Evolutionary conservation across 768 basidiomycete species (phyloP), one percentile per base, ranked within the genome.

Genomic region (Trametes coccinea): DNA sequence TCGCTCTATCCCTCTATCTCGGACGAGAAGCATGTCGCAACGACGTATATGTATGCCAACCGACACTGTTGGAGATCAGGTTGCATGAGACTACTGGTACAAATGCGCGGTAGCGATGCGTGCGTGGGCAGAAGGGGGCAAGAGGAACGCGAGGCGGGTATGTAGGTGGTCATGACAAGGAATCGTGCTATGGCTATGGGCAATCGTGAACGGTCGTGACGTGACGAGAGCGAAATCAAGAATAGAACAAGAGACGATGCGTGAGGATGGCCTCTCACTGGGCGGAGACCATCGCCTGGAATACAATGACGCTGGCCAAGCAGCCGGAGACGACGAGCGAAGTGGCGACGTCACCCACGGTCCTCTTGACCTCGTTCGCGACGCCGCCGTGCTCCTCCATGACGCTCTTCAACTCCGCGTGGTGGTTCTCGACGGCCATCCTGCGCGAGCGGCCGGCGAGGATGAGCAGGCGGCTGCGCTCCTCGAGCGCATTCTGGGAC

Each of bases 301-400:
- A 69, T 1, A 93, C 89, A 39, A 92, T 75, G 43, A 92, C 67
- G 17, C 84, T 89, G 45, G 80, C 77, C 39, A 82, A 82, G 53
- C 79, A 77, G 1, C 82, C 83, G 5, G 84, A 78, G 2, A 87
- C 77, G 11, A 94, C 84, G 71, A 95, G 84, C 47, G 87, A 87
- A 43, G 88, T 83, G 2, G 86, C 91, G 16, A 92, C 87, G 71
- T 95, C 92, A 2, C 95, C 95, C 29, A 96, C 79, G 22, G 94
- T 93, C 76, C 90, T 89, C 71, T 81, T 79, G 61, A 94, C 84
- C 69, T 92, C 90, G 3, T 78, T 69, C 0, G 82, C 81, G 4
- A 88, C 78, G 31, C 60, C 66, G 8, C 80, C 83, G 65, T 87
- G 79, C 64, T 84, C 81, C 16, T 82, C 79, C 71, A 87, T 77